Evolutionary conservation across 139 green algal genomes (phyloP).

Genomic region (Pseudopediastrum boryanum): DNA sequence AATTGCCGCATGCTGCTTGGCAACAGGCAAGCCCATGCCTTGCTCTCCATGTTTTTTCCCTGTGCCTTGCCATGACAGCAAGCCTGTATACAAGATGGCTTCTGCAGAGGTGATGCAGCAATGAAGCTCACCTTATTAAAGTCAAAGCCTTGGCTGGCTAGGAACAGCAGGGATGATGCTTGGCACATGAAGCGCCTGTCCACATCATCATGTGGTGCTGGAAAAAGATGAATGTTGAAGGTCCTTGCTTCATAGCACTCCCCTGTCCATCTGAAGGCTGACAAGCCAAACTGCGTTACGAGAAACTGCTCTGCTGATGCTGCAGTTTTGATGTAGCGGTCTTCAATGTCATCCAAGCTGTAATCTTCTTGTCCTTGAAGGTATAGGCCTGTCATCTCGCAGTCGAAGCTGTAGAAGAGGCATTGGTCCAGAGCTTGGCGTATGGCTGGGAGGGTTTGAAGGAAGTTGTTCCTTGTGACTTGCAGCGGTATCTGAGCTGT

Average conservation of each 20-base stretch:
- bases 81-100: too few species aligned
- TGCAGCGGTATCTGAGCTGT: constrained; percentile 31
- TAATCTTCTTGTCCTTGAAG: constrained; percentile 13
- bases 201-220: constrained; percentile 37
- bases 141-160: constrained; percentile 70
- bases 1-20: too few species aligned
- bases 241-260: constrained; percentile 48
- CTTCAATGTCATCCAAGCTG: constrained; percentile 45
- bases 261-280: constrained; percentile 46
- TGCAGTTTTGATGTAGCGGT: constrained; percentile 25
- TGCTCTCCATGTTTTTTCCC: too few species aligned
- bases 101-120: too few species aligned
- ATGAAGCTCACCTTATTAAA: constrained; percentile 85
- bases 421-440: constrained; percentile 44
- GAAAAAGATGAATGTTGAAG: constrained; percentile 86
- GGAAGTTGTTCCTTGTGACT: constrained; percentile 76
- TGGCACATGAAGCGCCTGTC: constrained; percentile 76
- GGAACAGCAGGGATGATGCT: constrained; percentile 69
- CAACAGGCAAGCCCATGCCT: too few species aligned
- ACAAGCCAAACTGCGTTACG: constrained; percentile 77
- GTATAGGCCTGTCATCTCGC: constrained; percentile 72
- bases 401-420: constrained; percentile 67
- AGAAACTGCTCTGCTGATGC: constrained; percentile 51
- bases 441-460: constrained; percentile 56
- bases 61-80: too few species aligned